phyloP scores from a whole-genome alignment of 768 basidiomycete genomes.

The Boletus reticuloceps region DNA sequence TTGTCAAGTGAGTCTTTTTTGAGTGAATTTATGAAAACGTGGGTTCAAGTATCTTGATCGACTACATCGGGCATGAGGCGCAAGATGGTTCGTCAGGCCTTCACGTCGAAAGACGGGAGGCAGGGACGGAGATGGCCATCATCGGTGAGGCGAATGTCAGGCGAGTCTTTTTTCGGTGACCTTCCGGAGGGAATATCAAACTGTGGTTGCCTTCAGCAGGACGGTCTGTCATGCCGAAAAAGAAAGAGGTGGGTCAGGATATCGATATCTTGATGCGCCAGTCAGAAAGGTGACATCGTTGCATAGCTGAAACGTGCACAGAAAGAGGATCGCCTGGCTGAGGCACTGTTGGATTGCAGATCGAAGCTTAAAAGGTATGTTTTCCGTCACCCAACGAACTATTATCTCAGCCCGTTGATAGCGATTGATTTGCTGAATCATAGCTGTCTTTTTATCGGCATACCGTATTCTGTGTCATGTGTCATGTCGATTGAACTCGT shows the following conservation, averaged over 20 bases:
- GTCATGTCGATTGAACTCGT: slow-evolving; percentile 14
- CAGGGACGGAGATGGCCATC: no score
- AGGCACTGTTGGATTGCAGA: slow-evolving; percentile 75
- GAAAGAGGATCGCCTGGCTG: slow-evolving; percentile 78
- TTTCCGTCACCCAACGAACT: background rate
- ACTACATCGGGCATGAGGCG: slow-evolving; percentile 77
- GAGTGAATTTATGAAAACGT: background rate
- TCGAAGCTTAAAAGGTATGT: slow-evolving; percentile 79
- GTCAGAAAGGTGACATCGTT: slow-evolving; percentile 4
- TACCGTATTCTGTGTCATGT: slow-evolving; percentile 2
- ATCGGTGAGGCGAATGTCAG: no score
- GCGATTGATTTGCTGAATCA: slow-evolving; percentile 46
- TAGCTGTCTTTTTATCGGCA: slow-evolving; percentile 7
- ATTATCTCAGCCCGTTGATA: slow-evolving; percentile 16
- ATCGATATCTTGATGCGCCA: slow-evolving; percentile 1
- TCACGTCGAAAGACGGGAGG: slow-evolving; percentile 50
- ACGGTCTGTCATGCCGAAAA: slow-evolving; percentile 33
- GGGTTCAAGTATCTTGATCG: slow-evolving; percentile 36
- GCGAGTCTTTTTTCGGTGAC: no score
- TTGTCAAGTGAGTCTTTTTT: slow-evolving; percentile 59
- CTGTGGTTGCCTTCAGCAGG: no score
- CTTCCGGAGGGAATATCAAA: no score
- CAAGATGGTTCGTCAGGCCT: slow-evolving; percentile 57
- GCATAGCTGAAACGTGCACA: slow-evolving; percentile 72
- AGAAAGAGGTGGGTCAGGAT: slow-evolving; percentile 56